Evolutionary conservation across 768 basidiomycete species (phyloP), one percentile per base, ranked within the genome.

Genomic region (Boletus rubescentipes): DNA sequence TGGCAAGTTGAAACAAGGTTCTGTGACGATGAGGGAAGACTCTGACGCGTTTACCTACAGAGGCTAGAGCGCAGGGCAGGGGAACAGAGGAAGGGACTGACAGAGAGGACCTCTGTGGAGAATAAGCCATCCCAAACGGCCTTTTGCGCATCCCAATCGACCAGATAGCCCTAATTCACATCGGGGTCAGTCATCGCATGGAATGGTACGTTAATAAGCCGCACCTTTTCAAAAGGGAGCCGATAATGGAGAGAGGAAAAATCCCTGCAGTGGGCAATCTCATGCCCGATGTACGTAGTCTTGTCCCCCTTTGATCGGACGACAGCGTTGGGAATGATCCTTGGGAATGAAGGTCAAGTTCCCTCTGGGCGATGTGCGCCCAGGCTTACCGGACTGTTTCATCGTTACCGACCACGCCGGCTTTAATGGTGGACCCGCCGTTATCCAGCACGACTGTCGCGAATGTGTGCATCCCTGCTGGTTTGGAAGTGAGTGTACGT

Each of bases 131-230:
- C 95, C 94, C 94, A 98, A 6, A 98, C 79, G 16, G 89, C 87
- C 70, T 96, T 96, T 71, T 98, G 85, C 3, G 89, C 89, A 59
- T 97, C 94, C 95, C 95, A 98, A 65, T 96, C 93, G 29, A 91
- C 87, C 15, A 96, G 75, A 70, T 89, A 92, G 26, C 95, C 95
- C 95, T 97, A 68, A 51, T 62, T 70, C 58, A 20, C 46, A 18
- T 32, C 61, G 57, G 66, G 47, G 57, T 62, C 53, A 55, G 51
- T 51, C 30, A 34, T 31, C 30, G 18, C 15, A 39, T 37, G 14
- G 36, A 26, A 32, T 30, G 45, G 31, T 10, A 29, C 0, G 29
- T 32, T 42, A 15, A 44, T 21, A 42, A 21, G 18, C 43, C 44
- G 20, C 69, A 90, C 95, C 81, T 90, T 86, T 70, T 97, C 95